Evolutionary conservation across 140 eudicot species (phyloP), one percentile per base, ranked within the genome.

Genomic region (Senecio squalidus): DNA sequence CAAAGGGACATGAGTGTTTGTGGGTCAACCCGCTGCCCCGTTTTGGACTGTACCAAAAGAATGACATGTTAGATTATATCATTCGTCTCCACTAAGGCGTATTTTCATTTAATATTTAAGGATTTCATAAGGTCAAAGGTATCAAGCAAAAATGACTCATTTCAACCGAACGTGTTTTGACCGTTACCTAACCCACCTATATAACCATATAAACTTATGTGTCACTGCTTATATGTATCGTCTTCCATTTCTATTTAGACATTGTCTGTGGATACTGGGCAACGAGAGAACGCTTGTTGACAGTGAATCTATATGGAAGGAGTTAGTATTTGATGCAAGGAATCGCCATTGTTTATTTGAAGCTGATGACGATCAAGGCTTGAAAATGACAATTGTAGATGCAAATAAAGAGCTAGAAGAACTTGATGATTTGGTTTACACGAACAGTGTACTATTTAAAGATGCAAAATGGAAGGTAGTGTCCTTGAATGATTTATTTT

Each of bases 251-350:
- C n/a, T 43, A 18, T 45, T 4, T 66, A 84, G 93, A 60, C 84
- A 84, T 43, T 59, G 82, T 56, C 74, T 84, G 10, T 84, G 94
- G 94, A 76, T 84, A 31, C 53, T 84, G 63, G 94, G 94, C 3
- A 58, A 84, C 41, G 94, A 71, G 60, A 61, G 60, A 54, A 84
- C 94, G 1, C 62, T 84, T 9, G 22, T 44, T 14, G 57, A 49
- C 21, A 80, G 78, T 63, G 80, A 68, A 14, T 70, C 87, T 3
- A 14, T 71, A 14, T 80, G 93, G 93, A 67, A 71, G 67, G 70
- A 30, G 1, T 18, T 84, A 34, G 34, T 84, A 11, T 46, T 1
- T 39, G 83, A 84, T 74, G 87, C 94, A 3, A 76, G 70, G 72
- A 41, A 55, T 16, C 87, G 94, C 13, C 53, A 14, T 7, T 80